Percentiles rank a stretch among this genome's conserved stretches.
Evolutionary conservation across 495 filamentous ascomycete species (phyloP).

Genomic region (Tuber calosporum): DNA sequence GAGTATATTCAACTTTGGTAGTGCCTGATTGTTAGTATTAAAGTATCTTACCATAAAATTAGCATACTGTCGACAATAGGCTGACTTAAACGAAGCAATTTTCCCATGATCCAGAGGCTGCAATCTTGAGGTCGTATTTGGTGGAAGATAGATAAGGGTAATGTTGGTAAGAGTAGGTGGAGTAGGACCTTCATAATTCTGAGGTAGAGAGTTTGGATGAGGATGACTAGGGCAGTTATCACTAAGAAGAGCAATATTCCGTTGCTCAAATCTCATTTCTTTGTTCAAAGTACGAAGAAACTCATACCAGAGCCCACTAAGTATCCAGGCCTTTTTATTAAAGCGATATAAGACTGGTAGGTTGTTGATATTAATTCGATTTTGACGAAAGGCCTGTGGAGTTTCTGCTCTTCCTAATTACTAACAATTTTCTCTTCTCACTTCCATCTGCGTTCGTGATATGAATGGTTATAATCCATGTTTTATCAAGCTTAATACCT

Average conservation of each 20-base stretch:
- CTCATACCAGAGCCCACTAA: slow-evolving; percentile 36
- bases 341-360: slow-evolving; percentile 31
- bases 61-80: slow-evolving; percentile 24
- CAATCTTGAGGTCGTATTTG: slow-evolving; percentile 26
- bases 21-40: slow-evolving; percentile 1
- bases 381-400: slow-evolving; percentile 18
- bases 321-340: slow-evolving; percentile 37
- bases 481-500: slow-evolving; percentile 8
- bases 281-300: slow-evolving; percentile 28
- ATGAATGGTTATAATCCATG: slow-evolving; percentile 21
- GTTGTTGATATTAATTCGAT: slow-evolving; percentile 30
- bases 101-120: slow-evolving; percentile 25
- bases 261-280: slow-evolving; percentile 23
- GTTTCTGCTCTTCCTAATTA: slow-evolving; percentile 27
- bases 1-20: slow-evolving; percentile 26
- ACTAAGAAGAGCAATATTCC: slow-evolving; percentile 29
- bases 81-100: slow-evolving; percentile 25
- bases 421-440: no score
- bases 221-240: slow-evolving; percentile 33
- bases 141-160: slow-evolving; percentile 31
- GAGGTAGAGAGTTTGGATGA: slow-evolving; percentile 18
- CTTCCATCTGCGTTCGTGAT: slow-evolving; percentile 27
- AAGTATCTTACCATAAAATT: no score
- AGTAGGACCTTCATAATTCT: slow-evolving; percentile 29
- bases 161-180: slow-evolving; percentile 31